A percentile compares a stretch with the other conserved stretches of the same genome.
phyloP scores from a whole-genome alignment of 352 stramenopile species.

The Globisporangium camurandrum region DNA sequence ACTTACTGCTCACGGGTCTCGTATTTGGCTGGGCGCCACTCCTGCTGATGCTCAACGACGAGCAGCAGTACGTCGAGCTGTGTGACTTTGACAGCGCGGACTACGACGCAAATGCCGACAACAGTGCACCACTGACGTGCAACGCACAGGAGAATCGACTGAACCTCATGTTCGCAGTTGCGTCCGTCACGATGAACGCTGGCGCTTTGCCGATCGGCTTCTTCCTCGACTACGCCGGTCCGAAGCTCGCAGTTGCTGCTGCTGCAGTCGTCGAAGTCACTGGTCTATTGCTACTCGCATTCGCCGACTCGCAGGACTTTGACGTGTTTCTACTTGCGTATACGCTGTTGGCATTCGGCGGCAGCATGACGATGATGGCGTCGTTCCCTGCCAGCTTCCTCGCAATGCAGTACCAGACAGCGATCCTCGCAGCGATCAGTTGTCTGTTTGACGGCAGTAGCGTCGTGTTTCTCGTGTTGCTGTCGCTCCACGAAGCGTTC shows the following conservation, averaged over 20 bases:
- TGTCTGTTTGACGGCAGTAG: constrained; percentile 74
- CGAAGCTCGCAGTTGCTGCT: constrained; percentile 38
- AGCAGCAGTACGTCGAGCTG: constrained; percentile 76
- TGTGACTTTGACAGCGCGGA: constrained; percentile 27
- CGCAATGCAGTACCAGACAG: constrained; percentile 63
- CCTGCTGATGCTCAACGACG: constrained; percentile 74
- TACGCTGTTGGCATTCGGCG: constrained; percentile 56
- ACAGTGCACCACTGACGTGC: constrained; percentile 22
- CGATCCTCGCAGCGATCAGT: constrained; percentile 69
- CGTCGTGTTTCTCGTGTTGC: constrained; percentile 66
- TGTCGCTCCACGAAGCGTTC: constrained; percentile 40
- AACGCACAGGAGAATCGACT: constrained; percentile 74
- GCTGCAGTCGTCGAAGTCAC: constrained; percentile 62
- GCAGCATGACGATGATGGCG: constrained; percentile 77
- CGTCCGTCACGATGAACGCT: constrained; percentile 72
- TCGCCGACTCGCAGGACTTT: constrained; percentile 67
- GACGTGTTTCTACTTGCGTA: constrained; percentile 73
- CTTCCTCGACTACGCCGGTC: constrained; percentile 65
- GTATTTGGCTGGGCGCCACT: constrained; percentile 85
- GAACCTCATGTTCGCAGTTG: constrained; percentile 84
- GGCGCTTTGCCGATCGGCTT: constrained; percentile 69
- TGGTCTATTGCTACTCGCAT: constrained; percentile 57
- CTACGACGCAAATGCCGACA: constrained; percentile 6
- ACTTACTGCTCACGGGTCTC: constrained; percentile 78
- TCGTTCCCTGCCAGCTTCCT: constrained; percentile 72